Conservation (phyloP, 441 rosid genomes). For the Erodium texanum region DNA sequence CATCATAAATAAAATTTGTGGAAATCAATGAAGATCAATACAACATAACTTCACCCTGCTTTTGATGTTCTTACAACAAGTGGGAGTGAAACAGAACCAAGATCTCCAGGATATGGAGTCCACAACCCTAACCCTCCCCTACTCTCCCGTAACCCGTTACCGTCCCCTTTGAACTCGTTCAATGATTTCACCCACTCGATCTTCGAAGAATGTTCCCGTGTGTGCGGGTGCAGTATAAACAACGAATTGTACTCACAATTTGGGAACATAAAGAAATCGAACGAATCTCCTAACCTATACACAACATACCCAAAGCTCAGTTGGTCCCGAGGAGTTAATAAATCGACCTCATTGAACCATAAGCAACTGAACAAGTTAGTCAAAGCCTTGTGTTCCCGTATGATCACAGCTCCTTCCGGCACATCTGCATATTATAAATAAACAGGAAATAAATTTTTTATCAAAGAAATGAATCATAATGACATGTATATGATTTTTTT, state of each 20-base stretch:
- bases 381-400: conserved; percentile 71
- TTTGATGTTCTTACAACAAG: conserved; percentile 67
- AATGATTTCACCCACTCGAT: conserved; percentile 85
- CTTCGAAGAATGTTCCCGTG: conserved; percentile 88
- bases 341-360: conserved; percentile 96
- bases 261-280: conserved; percentile 79
- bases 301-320: conserved; percentile 85
- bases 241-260: conserved; percentile 91
- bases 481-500: too few species aligned
- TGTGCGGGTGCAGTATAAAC: conserved; percentile 75
- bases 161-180: conserved; percentile 65
- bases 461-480: too few species aligned
- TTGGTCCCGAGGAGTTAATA: conserved; percentile 95
- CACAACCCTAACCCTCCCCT: conserved; percentile 91
- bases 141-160: conserved; percentile 73
- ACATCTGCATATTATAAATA: conserved; percentile 65
- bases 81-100: conserved; percentile 58
- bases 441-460: too few species aligned
- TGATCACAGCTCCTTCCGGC: conserved; percentile 91
- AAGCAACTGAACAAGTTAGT: conserved; percentile 79
- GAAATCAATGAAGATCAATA: neutral
- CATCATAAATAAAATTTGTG: too few species aligned
- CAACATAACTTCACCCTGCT: conserved; percentile 50
- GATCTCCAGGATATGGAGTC: conserved; percentile 88
- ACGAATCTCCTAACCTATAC: conserved; percentile 51